Percentiles rank a stretch among this genome's conserved stretches.
These are phyloP conservation scores for Martiniozyma asiatica DNA, from an alignment of 1,139 yeast species.

Conservation along the genomic window DNA sequence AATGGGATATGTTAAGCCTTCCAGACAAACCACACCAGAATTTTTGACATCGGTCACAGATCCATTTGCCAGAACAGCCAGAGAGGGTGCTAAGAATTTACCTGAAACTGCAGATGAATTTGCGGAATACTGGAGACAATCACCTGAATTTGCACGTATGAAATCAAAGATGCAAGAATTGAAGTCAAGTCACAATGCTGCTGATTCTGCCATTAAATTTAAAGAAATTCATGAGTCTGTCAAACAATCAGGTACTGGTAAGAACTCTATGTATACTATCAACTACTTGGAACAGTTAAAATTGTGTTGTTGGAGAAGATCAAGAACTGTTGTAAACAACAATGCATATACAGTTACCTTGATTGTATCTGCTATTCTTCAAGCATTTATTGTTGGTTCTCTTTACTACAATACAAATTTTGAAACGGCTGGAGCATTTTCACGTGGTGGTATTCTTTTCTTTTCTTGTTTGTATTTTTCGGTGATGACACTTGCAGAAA, in stretches of 20 bases:
- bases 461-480: slow-evolving; percentile 33
- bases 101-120: slow-evolving; percentile 31
- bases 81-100: slow-evolving; percentile 28
- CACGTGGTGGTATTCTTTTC: slow-evolving; percentile 28
- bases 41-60: slow-evolving; percentile 67
- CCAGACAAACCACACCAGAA: slow-evolving; percentile 78
- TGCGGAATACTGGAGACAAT: slow-evolving; percentile 31
- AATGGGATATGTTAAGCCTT: slow-evolving; percentile 61
- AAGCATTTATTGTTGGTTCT: slow-evolving; percentile 29
- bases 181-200: slow-evolving; percentile 17
- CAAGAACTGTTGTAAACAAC: slow-evolving; percentile 36
- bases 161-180: slow-evolving; percentile 21
- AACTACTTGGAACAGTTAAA: slow-evolving; percentile 32
- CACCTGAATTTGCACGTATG: slow-evolving; percentile 24
- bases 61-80: slow-evolving; percentile 32
- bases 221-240: slow-evolving; percentile 22
- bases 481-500: slow-evolving; percentile 29
- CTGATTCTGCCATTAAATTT: slow-evolving; percentile 1
- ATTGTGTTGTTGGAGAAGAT: slow-evolving; percentile 32
- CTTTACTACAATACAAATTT: slow-evolving; percentile 26
- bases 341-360: slow-evolving; percentile 33
- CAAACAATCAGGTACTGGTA: slow-evolving; percentile 24
- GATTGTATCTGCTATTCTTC: slow-evolving; percentile 33
- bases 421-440: slow-evolving; percentile 25
- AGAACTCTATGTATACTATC: slow-evolving; percentile 31